Base-by-base conservation (phyloP, 495 filamentous ascomycete genomes). In the Xylaria palmicola region DNA sequence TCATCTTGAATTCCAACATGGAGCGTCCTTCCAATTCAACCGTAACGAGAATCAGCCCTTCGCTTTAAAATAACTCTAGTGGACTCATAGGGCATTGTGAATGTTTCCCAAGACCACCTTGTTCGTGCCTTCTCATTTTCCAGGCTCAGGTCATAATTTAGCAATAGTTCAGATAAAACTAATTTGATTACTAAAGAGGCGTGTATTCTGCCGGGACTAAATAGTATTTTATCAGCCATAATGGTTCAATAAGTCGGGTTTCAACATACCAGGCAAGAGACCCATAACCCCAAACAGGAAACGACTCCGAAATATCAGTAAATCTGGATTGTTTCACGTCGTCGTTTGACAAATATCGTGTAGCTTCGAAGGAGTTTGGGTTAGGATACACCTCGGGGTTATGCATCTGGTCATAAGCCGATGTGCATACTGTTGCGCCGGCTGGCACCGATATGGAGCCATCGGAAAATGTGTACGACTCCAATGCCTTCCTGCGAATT, bases 401-500 rank as follows among this genome's bases (percentile, higher is more conserved):
- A 36, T 36, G 32, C 32, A 36, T 36, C 12, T 36, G 32, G 12
- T 36, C 32, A 12, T 36, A 36, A 6, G 32, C 32, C 12, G 32
- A 36, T 6, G 12, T 12, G 32, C 32, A 36, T 6, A 36, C 32
- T 12, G 32, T 36, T 36, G 32, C 32, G 32, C 32, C 32, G 12
- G 12, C 32, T 6, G 32, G 32, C 12, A 36, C 32, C 32, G 32
- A 36, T n/a, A n/a, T n/a, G n/a, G 19, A 44, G 26, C 72, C 72
- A 44, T 73, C 67, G 0, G 67, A 56, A 12, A 73, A 56, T 0
- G 19, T 40, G 56, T 70, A 73, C 3, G 66, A 62, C 26, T 48
- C 4, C 5, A 65, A 13, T 7, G 69, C 72, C 1, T 29, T 19
- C 4, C 72, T 65, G 0, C 71, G 68, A 6, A 62, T 64, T 27